Evolutionary conservation across 2,329 filamentous ascomycete species (phyloP), one percentile per base, ranked within the genome.

Genomic region (Lasiodiplodia hormozganensis): DNA sequence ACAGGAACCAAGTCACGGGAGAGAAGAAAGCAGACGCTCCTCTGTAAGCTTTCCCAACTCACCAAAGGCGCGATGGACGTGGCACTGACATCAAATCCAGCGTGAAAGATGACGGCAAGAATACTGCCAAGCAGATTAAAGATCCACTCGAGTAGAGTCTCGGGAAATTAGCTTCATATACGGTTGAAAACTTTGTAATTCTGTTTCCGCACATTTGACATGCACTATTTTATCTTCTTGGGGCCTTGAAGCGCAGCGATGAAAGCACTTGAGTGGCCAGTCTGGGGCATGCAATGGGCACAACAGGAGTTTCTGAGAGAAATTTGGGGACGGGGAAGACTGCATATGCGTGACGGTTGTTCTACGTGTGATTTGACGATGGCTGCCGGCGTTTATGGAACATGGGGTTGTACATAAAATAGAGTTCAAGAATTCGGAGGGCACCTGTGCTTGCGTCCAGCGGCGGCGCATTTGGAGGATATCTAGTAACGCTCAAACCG

Each of bases 61-160:
- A 31, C 28, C 5, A 25, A 14, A 23, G 10, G 16, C 4, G 18
- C n/a, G 21, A 34, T n/a, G 34, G 38, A 10, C 4, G 23, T 3
- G 16, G 7, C 8, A 36, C 67, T 68, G 31, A 68, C 60, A 34
- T 5, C 25, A 31, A 10, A 4, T 23, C 3, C 18, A 68, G 67
- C 25, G 52, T 62, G 38, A 64, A 68, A 51, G 23, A 21, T 5
- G 53, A 52, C 1, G 40, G 8, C 25, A 40, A 40, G 10, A 58
- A 52, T 21, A 31, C 51, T n/a, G 65, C 40, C n/a, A 67, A 67
- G 66, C 36, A 67, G 66, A 53, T 68, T 12, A 68, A 68, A 68
- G 66, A 68, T 43, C 66, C 66, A 18, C 66, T 68, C 56, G 66
- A 62, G 43, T 68, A 58, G 34, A 68, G 12, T 2, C 34, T 52